Base-by-base conservation (phyloP, 768 basidiomycete genomes). In the Macrocybe gigantea region DNA sequence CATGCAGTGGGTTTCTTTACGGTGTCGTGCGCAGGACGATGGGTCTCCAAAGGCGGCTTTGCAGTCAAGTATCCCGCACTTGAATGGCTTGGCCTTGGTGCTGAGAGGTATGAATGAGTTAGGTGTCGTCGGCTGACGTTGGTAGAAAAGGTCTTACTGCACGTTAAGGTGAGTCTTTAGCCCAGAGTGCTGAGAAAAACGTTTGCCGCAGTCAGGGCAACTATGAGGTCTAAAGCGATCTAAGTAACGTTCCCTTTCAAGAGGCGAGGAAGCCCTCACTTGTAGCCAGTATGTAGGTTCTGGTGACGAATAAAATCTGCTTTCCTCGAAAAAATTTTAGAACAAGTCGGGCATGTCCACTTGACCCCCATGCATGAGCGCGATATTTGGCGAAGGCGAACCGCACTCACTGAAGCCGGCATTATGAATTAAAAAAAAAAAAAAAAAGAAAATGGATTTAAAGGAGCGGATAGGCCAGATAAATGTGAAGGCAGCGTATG, bases 1-100 rank as follows among this genome's bases (percentile, higher is more conserved):
- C 2, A 60, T 60, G 12, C 59, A 53, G 56, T 87, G 85, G 2
- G 68, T 75, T 61, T 86, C 83, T 56, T 74, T 78, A 47, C 72
- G 69, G 55, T 88, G 85, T 7, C 85, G 80, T 31, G 77, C 67
- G 52, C 80, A 68, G 39, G 85, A 86, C 0, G 85, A 87, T 8
- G 83, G 85, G 55, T 88, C 85, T 10, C 78, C 78, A 53, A 88
- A 88, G 10, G 66, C 61, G 31, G 74, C 67, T 7, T 45, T 48
- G 56, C 85, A 87, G 14, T 59, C 62, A 7, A 62, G 55, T 38
- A 73, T 64, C 10, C 66, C 68, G 54, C 86, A 88, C 5, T 44
- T 45, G 54, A 70, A 74, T 1, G 83, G 84, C 60, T 77, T 80
- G 7, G 48, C 62, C 38, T 65, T 67, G 10, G 79, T 74, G 48